phyloP scores from a whole-genome alignment of 2,329 filamentous ascomycete species.

The Boeremia lycopersici region DNA sequence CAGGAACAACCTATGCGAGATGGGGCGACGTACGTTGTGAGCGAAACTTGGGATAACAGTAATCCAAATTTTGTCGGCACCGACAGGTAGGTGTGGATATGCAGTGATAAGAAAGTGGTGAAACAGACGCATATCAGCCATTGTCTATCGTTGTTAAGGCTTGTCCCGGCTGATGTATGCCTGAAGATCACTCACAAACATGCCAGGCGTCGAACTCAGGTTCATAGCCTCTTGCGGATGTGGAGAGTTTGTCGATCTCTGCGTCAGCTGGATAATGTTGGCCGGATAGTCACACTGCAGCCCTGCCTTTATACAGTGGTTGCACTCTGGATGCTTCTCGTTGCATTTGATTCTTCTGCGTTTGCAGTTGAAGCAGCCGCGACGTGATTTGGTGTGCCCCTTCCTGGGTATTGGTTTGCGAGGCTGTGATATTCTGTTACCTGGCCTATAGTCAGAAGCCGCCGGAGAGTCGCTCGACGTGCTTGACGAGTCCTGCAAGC shows the following conservation, averaged over 20 bases:
- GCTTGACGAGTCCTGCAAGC: constrained; percentile 32
- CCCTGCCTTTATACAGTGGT: constrained; percentile 67
- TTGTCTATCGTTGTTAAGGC: constrained; percentile 33
- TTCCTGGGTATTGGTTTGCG: constrained; percentile 53
- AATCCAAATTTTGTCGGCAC: constrained; percentile 70
- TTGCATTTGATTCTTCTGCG: constrained; percentile 71
- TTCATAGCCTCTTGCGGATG: constrained; percentile 36
- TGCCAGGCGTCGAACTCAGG: constrained; percentile 40
- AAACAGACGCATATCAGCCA: constrained; percentile 71
- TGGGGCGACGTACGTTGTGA: constrained; percentile 59
- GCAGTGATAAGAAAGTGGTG: constrained; percentile 69
- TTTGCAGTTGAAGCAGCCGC: constrained; percentile 72
- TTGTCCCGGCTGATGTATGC: constrained; percentile 4
- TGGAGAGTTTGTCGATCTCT: constrained; percentile 27
- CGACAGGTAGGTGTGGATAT: constrained; percentile 68
- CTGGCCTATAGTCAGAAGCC: constrained; percentile 26
- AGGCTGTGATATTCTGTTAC: constrained; percentile 31
- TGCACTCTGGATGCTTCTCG: constrained; percentile 67
- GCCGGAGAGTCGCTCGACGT: constrained; percentile 42
- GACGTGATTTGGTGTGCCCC: constrained; percentile 69
- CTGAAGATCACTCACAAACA: constrained; percentile 37
- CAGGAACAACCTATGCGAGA: background rate
- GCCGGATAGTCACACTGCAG: constrained; percentile 68
- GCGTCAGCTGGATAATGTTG: constrained; percentile 42
- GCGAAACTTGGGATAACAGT: constrained; percentile 71